Percentiles rank a stretch among this genome's conserved stretches.
phyloP scores from a whole-genome alignment of 352 stramenopile species.

The Plasmopara viticola region DNA sequence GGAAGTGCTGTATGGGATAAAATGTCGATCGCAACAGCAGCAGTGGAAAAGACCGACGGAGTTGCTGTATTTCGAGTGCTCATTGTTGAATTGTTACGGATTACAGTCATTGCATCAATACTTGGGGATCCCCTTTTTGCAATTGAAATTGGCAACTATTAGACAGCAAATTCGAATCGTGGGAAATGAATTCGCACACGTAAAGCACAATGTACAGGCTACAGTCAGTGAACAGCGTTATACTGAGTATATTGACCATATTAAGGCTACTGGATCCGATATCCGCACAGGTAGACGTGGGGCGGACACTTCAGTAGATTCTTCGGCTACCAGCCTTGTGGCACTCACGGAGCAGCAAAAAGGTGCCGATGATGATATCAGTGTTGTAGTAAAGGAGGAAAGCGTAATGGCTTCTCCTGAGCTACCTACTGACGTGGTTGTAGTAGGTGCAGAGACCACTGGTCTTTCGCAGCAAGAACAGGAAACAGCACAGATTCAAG shows the following conservation, averaged over 20 bases:
- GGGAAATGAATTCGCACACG: constrained; percentile 56
- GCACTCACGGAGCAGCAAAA: constrained; percentile 1
- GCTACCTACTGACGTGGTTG: neutral
- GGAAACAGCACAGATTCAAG: constrained; percentile 2
- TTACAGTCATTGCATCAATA: constrained; percentile 82
- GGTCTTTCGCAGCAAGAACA: neutral
- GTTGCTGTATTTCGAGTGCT: constrained; percentile 82
- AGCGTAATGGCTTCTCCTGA: neutral
- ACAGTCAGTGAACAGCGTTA: constrained; percentile 74
- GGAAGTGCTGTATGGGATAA: constrained; percentile 53
- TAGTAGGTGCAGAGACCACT: too few species aligned
- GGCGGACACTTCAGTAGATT: constrained; percentile 10
- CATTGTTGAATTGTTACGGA: constrained; percentile 77
- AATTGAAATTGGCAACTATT: constrained; percentile 72
- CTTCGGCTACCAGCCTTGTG: neutral
- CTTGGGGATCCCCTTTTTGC: constrained; percentile 78
- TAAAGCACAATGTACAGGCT: constrained; percentile 67
- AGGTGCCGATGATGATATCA: constrained; percentile 15
- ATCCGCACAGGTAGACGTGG: constrained; percentile 60
- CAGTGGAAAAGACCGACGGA: constrained; percentile 45
- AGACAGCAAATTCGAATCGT: constrained; percentile 70
- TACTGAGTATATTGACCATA: constrained; percentile 64
- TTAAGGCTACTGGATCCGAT: constrained; percentile 59
- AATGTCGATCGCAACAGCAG: constrained; percentile 26
- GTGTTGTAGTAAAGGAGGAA: constrained; percentile 19